These are phyloP conservation scores for Tylopilus subfusipes DNA, from an alignment of 768 basidiomycete genomes.

Conservation along the genomic window DNA sequence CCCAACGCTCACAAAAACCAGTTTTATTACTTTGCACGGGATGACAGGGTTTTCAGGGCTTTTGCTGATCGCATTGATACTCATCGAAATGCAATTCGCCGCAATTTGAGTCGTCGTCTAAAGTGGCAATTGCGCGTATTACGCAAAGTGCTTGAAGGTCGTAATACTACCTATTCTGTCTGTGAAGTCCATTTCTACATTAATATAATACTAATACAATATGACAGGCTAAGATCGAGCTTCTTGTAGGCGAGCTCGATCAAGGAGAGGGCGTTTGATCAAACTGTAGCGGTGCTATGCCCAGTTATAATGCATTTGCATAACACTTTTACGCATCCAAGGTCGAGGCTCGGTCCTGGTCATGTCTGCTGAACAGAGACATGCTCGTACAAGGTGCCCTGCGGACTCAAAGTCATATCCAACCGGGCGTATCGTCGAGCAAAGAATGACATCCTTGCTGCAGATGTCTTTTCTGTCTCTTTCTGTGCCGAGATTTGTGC, in stretches of 20 bases:
- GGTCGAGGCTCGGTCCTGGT: neutral
- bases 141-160: slow-evolving; percentile 60
- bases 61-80: slow-evolving; percentile 44
- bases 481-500: neutral
- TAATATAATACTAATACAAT: slow-evolving; percentile 5
- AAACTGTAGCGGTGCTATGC: neutral
- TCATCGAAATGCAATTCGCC: slow-evolving; percentile 46
- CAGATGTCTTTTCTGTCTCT: neutral
- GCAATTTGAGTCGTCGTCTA: slow-evolving; percentile 50
- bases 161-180: slow-evolving; percentile 63
- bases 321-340: neutral
- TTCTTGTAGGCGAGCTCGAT: slow-evolving; percentile 61
- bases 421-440: slow-evolving; percentile 78
- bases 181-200: slow-evolving; percentile 2
- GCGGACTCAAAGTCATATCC: slow-evolving; percentile 56
- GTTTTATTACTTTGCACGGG: slow-evolving; percentile 93
- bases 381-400: slow-evolving; percentile 80
- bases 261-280: slow-evolving; percentile 51
- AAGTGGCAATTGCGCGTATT: slow-evolving; percentile 71
- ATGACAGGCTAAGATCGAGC: slow-evolving; percentile 58
- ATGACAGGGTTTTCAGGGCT: slow-evolving; percentile 78
- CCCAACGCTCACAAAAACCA: slow-evolving; percentile 2
- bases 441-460: slow-evolving; percentile 38
- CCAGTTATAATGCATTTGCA: slow-evolving; percentile 1
- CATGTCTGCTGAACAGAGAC: neutral